Evolutionary conservation across 495 filamentous ascomycete species (phyloP).

Genomic region (Penicillium canariense): DNA sequence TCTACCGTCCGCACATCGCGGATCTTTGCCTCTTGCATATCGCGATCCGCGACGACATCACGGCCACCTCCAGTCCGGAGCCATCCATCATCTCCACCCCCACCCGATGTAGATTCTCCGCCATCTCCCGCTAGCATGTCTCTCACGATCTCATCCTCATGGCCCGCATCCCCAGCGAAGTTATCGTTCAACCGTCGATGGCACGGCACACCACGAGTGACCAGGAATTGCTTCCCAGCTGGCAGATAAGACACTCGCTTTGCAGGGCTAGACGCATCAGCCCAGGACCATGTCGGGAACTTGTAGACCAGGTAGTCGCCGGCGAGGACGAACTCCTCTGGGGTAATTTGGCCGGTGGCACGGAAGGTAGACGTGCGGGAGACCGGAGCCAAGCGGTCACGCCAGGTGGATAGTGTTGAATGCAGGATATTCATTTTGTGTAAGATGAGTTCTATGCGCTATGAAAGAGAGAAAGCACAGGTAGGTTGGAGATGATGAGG

Average conservation of each 20-base stretch:
- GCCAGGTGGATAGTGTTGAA: constrained; percentile 78
- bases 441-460: constrained; percentile 8
- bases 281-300: constrained; percentile 99
- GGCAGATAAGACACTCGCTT: constrained; percentile 83
- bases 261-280: constrained; percentile 71
- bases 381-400: constrained; percentile 85
- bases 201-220: constrained; percentile 92
- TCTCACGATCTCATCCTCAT: constrained; percentile 78
- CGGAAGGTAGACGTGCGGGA: constrained; percentile 92
- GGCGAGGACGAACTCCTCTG: constrained; percentile 93
- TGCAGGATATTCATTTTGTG: constrained; percentile 61
- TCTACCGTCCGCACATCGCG: constrained; percentile 83
- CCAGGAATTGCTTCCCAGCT: constrained; percentile 88
- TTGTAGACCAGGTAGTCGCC: constrained; percentile 99
- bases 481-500: constrained; percentile 5
- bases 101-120: constrained; percentile 46
- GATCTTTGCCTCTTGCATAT: constrained; percentile 67
- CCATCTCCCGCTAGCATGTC: constrained; percentile 66
- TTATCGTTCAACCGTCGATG: constrained; percentile 87
- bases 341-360: constrained; percentile 88
- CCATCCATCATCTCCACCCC: constrained; percentile 84
- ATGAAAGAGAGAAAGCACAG: neutral
- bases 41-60: constrained; percentile 42
- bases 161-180: constrained; percentile 82
- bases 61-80: constrained; percentile 71